Conservation (phyloP, 1,284 basidiomycete genomes). For the Sanghuangporus sanghuang region DNA sequence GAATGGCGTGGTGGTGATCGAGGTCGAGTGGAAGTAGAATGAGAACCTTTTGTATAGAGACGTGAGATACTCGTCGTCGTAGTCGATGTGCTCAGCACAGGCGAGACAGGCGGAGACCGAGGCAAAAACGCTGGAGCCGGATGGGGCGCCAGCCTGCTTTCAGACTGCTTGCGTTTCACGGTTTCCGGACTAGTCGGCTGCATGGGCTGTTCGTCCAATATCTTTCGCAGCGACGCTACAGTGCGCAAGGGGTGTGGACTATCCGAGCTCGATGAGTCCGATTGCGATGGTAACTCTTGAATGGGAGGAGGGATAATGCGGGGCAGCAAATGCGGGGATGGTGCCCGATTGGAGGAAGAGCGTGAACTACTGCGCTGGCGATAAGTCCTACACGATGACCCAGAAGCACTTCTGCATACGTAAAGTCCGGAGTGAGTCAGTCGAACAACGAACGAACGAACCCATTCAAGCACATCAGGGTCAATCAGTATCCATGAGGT, state of each 20-base stretch:
- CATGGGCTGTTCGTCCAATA: conserved; percentile 49
- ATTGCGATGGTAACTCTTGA: conserved; percentile 47
- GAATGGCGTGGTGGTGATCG: conserved; percentile 48
- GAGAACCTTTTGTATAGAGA: conserved; percentile 49
- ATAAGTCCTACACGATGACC: conserved; percentile 18
- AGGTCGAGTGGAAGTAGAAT: conserved; percentile 52
- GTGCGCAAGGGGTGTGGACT: conserved; percentile 50
- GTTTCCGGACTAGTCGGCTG: conserved; percentile 26
- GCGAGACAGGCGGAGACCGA: conserved; percentile 43
- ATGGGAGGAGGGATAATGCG: conserved; percentile 49
- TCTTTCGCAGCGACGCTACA: conserved; percentile 59
- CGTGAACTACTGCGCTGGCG: conserved; percentile 30
- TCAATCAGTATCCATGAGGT: conserved; percentile 3
- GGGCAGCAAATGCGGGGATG: conserved; percentile 22
- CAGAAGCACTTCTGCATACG: conserved; percentile 11
- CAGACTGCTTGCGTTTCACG: conserved; percentile 19
- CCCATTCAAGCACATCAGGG: conserved; percentile 19
- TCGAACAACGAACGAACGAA: neutral
- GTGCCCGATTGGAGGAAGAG: conserved; percentile 30
- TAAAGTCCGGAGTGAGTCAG: neutral
- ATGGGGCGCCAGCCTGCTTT: conserved; percentile 17
- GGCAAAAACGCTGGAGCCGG: conserved; percentile 28
- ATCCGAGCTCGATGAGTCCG: conserved; percentile 38
- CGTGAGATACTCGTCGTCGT: conserved; percentile 71
- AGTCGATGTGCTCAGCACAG: conserved; percentile 53